Evolutionary conservation across 768 basidiomycete species (phyloP).

Genomic region (Ramaria sp.): DNA sequence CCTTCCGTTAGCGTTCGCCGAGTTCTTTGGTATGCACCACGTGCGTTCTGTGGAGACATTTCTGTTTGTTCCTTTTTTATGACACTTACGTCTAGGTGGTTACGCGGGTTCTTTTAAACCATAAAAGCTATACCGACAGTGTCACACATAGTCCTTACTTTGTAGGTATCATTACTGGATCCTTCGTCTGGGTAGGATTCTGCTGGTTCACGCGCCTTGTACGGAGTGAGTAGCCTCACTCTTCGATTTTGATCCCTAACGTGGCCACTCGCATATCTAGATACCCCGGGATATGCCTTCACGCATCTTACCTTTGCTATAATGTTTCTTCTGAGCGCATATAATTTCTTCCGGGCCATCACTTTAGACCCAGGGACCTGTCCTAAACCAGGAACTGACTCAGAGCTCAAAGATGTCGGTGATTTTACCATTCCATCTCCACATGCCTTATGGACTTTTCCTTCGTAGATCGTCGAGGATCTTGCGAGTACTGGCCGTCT

Average conservation of each 20-base stretch:
- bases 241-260: background rate
- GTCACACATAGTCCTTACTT: constrained; percentile 89
- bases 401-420: constrained; percentile 77
- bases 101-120: constrained; percentile 76
- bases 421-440: background rate
- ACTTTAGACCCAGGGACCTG: constrained; percentile 85
- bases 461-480: constrained; percentile 71
- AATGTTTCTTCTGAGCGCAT: constrained; percentile 57
- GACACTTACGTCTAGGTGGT: constrained; percentile 43
- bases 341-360: constrained; percentile 87
- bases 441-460: background rate
- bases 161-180: constrained; percentile 77
- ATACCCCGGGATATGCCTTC: constrained; percentile 65
- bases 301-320: constrained; percentile 71
- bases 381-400: constrained; percentile 69
- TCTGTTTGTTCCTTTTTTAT: background rate
- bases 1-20: constrained; percentile 67
- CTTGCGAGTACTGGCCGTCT: constrained; percentile 78
- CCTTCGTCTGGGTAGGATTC: constrained; percentile 78
- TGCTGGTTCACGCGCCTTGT: constrained; percentile 75
- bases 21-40: constrained; percentile 92
- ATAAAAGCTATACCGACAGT: constrained; percentile 69
- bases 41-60: constrained; percentile 31
- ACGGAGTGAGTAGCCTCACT: constrained; percentile 34
- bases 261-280: constrained; percentile 26